Conservation (phyloP, 257 asterid genomes). For the Primulina huaijiensis region DNA sequence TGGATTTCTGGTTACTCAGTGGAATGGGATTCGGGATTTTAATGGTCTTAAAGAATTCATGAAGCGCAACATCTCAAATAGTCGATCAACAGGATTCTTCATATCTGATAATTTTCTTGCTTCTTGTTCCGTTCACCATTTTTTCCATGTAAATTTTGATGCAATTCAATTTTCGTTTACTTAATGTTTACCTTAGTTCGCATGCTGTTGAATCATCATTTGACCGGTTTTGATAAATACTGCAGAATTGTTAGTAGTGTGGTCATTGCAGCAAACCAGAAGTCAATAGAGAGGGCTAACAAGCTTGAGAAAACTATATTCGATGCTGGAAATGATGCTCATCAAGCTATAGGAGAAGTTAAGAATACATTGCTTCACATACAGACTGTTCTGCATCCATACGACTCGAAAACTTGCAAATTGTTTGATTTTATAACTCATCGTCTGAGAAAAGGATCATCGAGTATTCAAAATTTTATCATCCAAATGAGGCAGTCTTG, state of each 20-base stretch:
- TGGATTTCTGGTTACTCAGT: conserved; percentile 45
- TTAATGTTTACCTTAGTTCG: neutral
- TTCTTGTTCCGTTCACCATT: conserved; percentile 42
- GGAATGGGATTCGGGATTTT: conserved; percentile 48
- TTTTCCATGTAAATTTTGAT: conserved; percentile 45
- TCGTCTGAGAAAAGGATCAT: conserved; percentile 37
- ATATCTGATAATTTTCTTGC: conserved; percentile 29
- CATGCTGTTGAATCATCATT: neutral
- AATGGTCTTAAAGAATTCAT: conserved; percentile 28
- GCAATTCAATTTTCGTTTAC: neutral
- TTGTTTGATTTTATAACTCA: conserved; percentile 36
- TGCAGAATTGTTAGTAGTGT: conserved; percentile 43
- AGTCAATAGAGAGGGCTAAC: conserved; percentile 33
- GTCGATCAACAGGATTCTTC: conserved; percentile 30
- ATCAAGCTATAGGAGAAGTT: conserved; percentile 36
- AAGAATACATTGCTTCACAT: conserved; percentile 33
- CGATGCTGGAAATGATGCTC: conserved; percentile 39
- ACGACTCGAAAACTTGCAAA: conserved; percentile 33
- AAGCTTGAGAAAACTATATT: conserved; percentile 34
- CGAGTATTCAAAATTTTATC: conserved; percentile 30
- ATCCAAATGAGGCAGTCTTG: conserved; percentile 29
- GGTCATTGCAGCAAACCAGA: conserved; percentile 32
- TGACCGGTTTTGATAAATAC: neutral
- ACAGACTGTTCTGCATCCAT: conserved; percentile 37
- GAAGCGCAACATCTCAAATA: conserved; percentile 25